These are phyloP conservation scores for Eucalyptus melliodora DNA, from an alignment of 345 rosid species.

Conservation along the genomic window DNA sequence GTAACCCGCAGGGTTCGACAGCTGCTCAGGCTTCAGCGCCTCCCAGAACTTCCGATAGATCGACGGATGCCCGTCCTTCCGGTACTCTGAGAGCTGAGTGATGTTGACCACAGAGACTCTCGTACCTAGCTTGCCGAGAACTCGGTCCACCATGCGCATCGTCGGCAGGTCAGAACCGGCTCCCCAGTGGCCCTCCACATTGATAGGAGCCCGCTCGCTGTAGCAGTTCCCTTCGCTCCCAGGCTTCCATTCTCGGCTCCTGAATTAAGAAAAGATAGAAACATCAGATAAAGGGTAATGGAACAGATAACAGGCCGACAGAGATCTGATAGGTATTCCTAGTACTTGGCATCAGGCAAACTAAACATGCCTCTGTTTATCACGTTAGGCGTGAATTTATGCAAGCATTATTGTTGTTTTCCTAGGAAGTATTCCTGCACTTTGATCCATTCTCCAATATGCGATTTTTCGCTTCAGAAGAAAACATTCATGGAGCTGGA, in stretches of 20 bases:
- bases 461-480: not conserved
- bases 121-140: slow-evolving; percentile 45
- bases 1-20: slow-evolving; percentile 54
- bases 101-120: slow-evolving; percentile 73
- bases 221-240: slow-evolving; percentile 80
- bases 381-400: not conserved
- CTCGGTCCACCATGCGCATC: slow-evolving; percentile 66
- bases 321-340: not conserved
- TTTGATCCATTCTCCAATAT: not conserved
- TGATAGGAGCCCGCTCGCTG: slow-evolving; percentile 48
- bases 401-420: not conserved
- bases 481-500: not conserved
- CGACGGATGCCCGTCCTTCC: slow-evolving; percentile 94
- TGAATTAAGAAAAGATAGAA: slow-evolving; percentile 6
- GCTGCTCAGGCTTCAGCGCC: slow-evolving; percentile 41
- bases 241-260: slow-evolving; percentile 82
- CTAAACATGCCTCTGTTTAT: not conserved
- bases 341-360: not conserved
- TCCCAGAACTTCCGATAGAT: slow-evolving; percentile 96
- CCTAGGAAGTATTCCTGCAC: not conserved
- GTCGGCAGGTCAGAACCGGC: slow-evolving; percentile 73
- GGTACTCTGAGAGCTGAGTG: slow-evolving; percentile 90
- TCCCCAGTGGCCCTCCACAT: slow-evolving; percentile 72
- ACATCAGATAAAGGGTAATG: not conserved
- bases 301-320: not conserved